Evolutionary conservation across 1,284 basidiomycete genomes (phyloP).

Genomic region (Trametes hirsuta): DNA sequence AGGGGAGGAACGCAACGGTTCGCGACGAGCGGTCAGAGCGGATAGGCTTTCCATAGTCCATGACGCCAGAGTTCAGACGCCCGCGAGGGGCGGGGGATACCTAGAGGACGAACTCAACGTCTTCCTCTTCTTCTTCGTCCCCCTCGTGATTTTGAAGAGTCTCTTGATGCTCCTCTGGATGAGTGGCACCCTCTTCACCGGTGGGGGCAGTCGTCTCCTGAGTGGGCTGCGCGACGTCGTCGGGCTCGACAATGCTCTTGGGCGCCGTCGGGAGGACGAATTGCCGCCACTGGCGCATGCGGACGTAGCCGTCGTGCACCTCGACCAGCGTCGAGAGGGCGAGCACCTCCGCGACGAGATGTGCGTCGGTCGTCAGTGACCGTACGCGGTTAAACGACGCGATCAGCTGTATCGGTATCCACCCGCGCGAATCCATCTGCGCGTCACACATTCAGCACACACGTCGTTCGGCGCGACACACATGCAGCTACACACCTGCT

Average conservation of each 20-base stretch:
- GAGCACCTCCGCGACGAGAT: constrained; percentile 76
- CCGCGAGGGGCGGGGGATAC: neutral
- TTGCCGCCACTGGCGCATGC: constrained; percentile 65
- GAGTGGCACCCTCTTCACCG: neutral
- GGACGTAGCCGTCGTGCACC: constrained; percentile 69
- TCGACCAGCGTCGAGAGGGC: constrained; percentile 71
- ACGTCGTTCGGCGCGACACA: neutral
- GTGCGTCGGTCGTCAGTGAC: constrained; percentile 65
- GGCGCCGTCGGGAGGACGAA: constrained; percentile 77
- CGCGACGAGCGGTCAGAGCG: neutral
- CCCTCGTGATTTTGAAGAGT: constrained; percentile 31
- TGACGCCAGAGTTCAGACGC: neutral
- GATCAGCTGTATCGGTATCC: constrained; percentile 82
- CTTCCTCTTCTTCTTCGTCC: constrained; percentile 59
- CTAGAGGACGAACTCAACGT: constrained; percentile 55
- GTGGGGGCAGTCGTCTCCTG: constrained; percentile 3
- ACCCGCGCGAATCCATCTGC: constrained; percentile 90
- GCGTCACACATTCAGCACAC: constrained; percentile 5
- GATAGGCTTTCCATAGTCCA: neutral
- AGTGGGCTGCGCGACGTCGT: neutral
- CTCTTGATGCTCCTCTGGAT: constrained; percentile 28
- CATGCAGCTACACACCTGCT: constrained; percentile 55
- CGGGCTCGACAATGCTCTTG: constrained; percentile 38
- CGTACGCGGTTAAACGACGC: constrained; percentile 88
- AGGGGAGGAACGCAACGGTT: neutral